Conservation (phyloP, 306 rosid genomes). For the Chamaecrista fasciculata region DNA sequence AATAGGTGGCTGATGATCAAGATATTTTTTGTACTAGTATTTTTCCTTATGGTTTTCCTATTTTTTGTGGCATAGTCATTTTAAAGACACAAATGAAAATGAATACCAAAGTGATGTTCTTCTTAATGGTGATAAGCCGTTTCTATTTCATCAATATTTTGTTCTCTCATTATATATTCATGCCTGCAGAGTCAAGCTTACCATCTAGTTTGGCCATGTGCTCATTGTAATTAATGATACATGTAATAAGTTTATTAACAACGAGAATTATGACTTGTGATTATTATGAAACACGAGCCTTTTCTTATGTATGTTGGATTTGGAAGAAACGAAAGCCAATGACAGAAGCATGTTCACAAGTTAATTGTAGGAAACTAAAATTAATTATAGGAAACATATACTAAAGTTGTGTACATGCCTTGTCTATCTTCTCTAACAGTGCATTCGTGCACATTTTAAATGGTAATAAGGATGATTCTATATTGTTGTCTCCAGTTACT, state of each 20-base stretch:
- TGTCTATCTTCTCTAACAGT: not conserved
- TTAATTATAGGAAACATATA: too few relatives aligned
- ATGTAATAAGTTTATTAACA: constrained; percentile 29
- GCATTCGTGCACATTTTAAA: not conserved
- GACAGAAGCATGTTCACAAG: not conserved
- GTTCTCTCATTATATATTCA: constrained; percentile 17
- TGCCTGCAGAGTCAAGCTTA: constrained; percentile 8
- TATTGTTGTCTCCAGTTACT: not conserved
- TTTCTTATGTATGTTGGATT: too few relatives aligned
- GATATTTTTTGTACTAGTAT: constrained; percentile 89
- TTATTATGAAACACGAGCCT: not conserved
- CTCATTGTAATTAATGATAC: constrained; percentile 32
- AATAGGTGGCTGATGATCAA: constrained; percentile 98
- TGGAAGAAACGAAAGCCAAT: not conserved
- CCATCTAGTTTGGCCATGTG: constrained; percentile 25
- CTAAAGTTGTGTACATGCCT: not conserved
- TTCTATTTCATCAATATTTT: constrained; percentile 27
- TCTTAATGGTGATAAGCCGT: constrained; percentile 32
- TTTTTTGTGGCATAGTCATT: constrained; percentile 87
- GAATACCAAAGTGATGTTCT: constrained; percentile 22
- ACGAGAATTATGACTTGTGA: constrained; percentile 24
- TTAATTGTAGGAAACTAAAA: not conserved
- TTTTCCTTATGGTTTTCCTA: constrained; percentile 93
- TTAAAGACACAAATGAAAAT: constrained; percentile 34
- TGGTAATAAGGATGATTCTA: not conserved